Percentiles rank a stretch among this genome's conserved stretches.
phyloP scores from a whole-genome alignment of 495 filamentous ascomycete genomes.

The Penicillium odoratum region DNA sequence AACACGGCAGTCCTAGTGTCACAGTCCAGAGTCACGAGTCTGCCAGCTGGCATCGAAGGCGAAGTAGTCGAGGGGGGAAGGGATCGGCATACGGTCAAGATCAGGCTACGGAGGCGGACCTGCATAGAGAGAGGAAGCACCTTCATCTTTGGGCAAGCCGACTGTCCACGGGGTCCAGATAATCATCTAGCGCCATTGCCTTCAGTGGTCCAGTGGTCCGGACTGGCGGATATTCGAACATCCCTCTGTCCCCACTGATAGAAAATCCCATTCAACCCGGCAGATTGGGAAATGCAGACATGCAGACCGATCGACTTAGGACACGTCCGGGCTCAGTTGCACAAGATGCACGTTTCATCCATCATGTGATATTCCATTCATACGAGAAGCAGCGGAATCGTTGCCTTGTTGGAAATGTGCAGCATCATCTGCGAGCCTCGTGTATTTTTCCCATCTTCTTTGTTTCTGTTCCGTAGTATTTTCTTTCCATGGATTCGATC shows the following conservation, averaged over 20 bases:
- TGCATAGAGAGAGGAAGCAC: neutral
- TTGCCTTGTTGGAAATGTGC: slow-evolving; percentile 5
- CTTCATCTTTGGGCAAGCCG: neutral
- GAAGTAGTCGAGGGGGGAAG: slow-evolving; percentile 5
- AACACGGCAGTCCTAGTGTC: slow-evolving; percentile 27
- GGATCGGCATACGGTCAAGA: slow-evolving; percentile 14
- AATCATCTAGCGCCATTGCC: slow-evolving; percentile 2
- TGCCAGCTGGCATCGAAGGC: slow-evolving; percentile 30
- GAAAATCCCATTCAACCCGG: slow-evolving; percentile 11
- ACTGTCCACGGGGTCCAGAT: slow-evolving; percentile 13
- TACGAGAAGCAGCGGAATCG: slow-evolving; percentile 8
- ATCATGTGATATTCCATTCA: slow-evolving; percentile 28
- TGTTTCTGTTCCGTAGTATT: neutral
- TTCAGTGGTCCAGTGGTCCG: slow-evolving; percentile 8
- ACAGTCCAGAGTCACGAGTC: slow-evolving; percentile 30
- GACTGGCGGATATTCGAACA: slow-evolving; percentile 18
- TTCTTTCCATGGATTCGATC: neutral
- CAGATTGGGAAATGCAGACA: slow-evolving; percentile 13
- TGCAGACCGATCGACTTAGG: slow-evolving; percentile 15
- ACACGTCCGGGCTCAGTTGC: slow-evolving; percentile 12
- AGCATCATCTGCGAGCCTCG: slow-evolving; percentile 14
- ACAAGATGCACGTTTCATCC: slow-evolving; percentile 16
- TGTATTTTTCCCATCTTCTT: slow-evolving; percentile 3
- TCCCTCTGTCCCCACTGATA: neutral
- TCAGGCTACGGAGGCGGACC: slow-evolving; percentile 6